Evolutionary conservation across 139 green algal genomes (phyloP).

Genomic region (Raphidocelis subcapitata): DNA sequence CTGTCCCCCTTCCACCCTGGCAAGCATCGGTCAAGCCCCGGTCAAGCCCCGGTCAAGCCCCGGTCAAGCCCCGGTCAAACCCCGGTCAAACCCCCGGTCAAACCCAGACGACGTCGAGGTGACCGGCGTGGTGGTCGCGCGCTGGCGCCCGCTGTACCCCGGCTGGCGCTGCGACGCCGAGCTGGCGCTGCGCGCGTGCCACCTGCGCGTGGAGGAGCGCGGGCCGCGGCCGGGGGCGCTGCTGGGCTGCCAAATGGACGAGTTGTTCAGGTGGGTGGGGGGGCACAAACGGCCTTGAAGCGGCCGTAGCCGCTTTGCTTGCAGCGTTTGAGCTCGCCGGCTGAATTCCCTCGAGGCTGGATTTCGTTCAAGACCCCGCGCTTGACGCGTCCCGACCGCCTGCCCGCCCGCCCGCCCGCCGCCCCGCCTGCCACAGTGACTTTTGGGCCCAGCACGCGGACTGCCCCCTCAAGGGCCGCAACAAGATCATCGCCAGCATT

Average conservation of each 20-base stretch:
- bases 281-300: too few species aligned
- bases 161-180: slow-evolving; percentile 70
- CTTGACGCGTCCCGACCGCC: too few species aligned
- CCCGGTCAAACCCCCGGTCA: not conserved
- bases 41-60: too few species aligned
- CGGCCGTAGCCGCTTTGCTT: too few species aligned
- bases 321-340: too few species aligned
- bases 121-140: slow-evolving; percentile 66
- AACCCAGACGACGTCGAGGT: slow-evolving; percentile 80
- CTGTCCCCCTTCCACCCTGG: too few species aligned
- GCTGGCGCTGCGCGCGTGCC: slow-evolving; percentile 57
- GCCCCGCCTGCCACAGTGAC: too few species aligned
- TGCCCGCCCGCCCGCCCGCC: too few species aligned
- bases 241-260: not conserved
- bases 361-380: too few species aligned
- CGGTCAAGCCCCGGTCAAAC: too few species aligned
- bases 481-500: slow-evolving; percentile 71
- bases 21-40: too few species aligned
- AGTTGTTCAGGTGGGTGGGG: slow-evolving; percentile 18
- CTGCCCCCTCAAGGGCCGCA: slow-evolving; percentile 58
- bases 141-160: slow-evolving; percentile 51
- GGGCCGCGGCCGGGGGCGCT: not conserved
- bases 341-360: too few species aligned
- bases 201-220: slow-evolving; percentile 10
- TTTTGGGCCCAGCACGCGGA: slow-evolving; percentile 64